Conservation (phyloP, 2,329 filamentous ascomycete species). For the Biscogniauxia mediterranea region DNA sequence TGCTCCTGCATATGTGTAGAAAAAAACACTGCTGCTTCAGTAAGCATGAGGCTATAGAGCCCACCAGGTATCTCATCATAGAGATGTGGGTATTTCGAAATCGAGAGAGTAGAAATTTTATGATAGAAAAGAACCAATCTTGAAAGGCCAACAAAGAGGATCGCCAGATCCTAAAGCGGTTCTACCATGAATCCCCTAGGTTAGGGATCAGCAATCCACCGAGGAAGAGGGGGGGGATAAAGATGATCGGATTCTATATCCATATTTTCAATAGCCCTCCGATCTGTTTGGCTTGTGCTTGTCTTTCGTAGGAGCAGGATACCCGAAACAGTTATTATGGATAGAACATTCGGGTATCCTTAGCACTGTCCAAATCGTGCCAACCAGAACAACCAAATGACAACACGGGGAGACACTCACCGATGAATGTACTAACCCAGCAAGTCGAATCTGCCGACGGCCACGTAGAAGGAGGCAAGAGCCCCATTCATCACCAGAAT, state of each 20-base stretch:
- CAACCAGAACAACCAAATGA: slow-evolving; percentile 10
- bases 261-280: slow-evolving; percentile 22
- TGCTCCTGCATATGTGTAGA: slow-evolving; percentile 7
- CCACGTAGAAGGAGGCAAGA: slow-evolving; percentile 27
- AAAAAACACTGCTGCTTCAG: not conserved
- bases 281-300: slow-evolving; percentile 13
- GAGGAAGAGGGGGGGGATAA: slow-evolving; percentile 24
- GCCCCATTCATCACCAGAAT: slow-evolving; percentile 23
- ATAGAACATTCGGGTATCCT: slow-evolving; percentile 27
- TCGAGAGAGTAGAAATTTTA: slow-evolving; percentile 24
- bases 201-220: slow-evolving; percentile 28
- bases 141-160: slow-evolving; percentile 27
- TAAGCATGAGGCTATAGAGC: slow-evolving; percentile 7
- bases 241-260: slow-evolving; percentile 26
- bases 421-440: slow-evolving; percentile 29
- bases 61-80: slow-evolving; percentile 15
- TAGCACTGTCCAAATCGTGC: slow-evolving; percentile 18
- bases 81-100: slow-evolving; percentile 17
- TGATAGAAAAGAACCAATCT: slow-evolving; percentile 25
- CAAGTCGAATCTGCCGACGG: slow-evolving; percentile 25
- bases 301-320: slow-evolving; percentile 25
- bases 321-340: slow-evolving; percentile 26
- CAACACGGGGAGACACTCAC: slow-evolving; percentile 13
- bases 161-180: slow-evolving; percentile 29
- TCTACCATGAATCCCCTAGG: slow-evolving; percentile 28